Conservation (phyloP, 2,329 filamentous ascomycete species). For the Aspergillus cejpii region DNA sequence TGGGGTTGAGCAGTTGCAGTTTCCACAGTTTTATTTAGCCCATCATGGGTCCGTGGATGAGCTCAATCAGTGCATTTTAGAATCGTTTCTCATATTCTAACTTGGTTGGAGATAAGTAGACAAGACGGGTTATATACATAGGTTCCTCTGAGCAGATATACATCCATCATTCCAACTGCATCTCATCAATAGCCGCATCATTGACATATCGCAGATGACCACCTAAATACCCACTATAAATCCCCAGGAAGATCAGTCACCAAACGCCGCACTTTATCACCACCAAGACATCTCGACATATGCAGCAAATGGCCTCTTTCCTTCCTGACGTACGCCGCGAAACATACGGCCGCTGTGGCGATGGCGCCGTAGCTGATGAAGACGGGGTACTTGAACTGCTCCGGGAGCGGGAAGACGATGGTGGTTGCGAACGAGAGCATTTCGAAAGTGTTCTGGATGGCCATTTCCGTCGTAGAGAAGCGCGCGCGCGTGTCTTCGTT, state of each 20-base stretch:
- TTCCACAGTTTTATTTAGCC: too few relatives aligned
- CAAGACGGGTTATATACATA: too few relatives aligned
- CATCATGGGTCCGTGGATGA: too few relatives aligned
- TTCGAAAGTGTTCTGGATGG: conserved; percentile 64
- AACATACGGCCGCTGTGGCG: conserved; percentile 32
- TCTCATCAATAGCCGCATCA: too few relatives aligned
- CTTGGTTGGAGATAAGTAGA: too few relatives aligned
- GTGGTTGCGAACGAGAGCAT: conserved; percentile 60
- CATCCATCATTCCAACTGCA: background rate
- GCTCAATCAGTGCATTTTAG: too few relatives aligned
- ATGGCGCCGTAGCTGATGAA: conserved; percentile 48
- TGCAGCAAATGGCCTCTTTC: conserved; percentile 58
- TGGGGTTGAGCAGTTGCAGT: too few relatives aligned
- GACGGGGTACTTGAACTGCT: conserved; percentile 59
- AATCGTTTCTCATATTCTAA: too few relatives aligned
- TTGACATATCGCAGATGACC: too few relatives aligned
- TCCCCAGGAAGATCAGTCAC: background rate
- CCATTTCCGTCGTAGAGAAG: conserved; percentile 63
- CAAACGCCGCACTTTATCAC: conserved; percentile 5
- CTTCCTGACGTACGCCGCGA: conserved; percentile 52
- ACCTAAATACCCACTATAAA: too few relatives aligned
- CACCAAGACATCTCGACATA: conserved; percentile 14
- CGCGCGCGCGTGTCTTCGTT: conserved; percentile 53
- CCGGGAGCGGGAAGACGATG: conserved; percentile 56
- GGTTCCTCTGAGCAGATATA: too few relatives aligned